Base-by-base conservation (phyloP, 345 rosid species). In the Clausena lansium region DNA sequence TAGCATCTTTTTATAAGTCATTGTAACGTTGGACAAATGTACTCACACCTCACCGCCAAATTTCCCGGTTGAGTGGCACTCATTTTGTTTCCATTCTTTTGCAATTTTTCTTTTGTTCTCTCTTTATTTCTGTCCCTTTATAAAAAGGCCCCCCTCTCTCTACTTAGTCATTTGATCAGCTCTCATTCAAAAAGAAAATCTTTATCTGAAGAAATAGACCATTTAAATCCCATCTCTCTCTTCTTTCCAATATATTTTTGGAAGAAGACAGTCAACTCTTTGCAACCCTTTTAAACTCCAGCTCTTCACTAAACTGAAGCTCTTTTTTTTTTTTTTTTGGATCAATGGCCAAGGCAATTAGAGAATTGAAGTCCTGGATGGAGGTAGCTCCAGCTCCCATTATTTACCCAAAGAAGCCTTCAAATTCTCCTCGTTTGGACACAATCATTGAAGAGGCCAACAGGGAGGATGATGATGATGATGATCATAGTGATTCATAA, bases 301-400 rank as follows among this genome's bases (percentile, higher is more conserved):
- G 20, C 67, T n/a, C n/a, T n/a, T n/a, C n/a, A n/a, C 45, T 38
- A 27, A 33, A 9, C 3, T 13, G 9, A 41, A 67, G 10, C 19
- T 24, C 1, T 22, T 47, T 38, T 22, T 19, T 1, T 4, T 1
- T 7, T 1, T 24, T 47, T 76, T 62, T 1, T 2, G 50, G 69
- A 83, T 11, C 4, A 41, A 11, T 84, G 88, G 81, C 81, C 0
- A 76, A 70, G 72, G 41, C 55, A 41, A 58, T 73, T 30, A 47
- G 71, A 60, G 68, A 59, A 27, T 68, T 76, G 71, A 6, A 15
- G 28, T 28, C 36, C 7, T 85, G 86, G 88, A 77, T 83, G 39
- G 91, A 79, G 74, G 89, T 81, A 9, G 91, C 89, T 64, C 93
- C 91, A 13, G 60, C 87, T 77, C 86, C 79, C 8, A 38, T 89